Conservation (phyloP, 108 stramenopile species). For the Cyclotella distinguenda region DNA sequence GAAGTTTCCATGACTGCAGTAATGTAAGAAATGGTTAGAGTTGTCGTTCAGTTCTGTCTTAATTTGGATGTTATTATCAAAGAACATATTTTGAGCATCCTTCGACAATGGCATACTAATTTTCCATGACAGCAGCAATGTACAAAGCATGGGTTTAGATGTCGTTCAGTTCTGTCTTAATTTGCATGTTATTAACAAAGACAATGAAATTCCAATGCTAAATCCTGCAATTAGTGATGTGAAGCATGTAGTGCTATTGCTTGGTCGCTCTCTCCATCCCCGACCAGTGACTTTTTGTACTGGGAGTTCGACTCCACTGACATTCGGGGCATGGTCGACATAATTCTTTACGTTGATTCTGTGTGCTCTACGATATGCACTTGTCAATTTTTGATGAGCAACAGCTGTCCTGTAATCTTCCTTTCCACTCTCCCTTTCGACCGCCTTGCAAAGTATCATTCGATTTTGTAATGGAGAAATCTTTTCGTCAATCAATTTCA, state of each 20-base stretch:
- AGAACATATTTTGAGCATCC: no score
- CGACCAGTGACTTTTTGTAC: no score
- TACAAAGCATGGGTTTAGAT: no score
- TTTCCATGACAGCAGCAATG: no score
- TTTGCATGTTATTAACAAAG: neutral
- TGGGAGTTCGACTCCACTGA: no score
- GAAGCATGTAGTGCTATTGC: neutral
- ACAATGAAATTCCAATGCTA: slow-evolving; percentile 13
- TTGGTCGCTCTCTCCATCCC: no score
- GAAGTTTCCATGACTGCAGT: no score
- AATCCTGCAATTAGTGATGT: slow-evolving; percentile 4
- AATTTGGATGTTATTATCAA: neutral
- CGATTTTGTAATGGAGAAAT: slow-evolving; percentile 71
- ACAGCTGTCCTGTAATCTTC: slow-evolving; percentile 21
- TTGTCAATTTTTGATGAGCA: slow-evolving; percentile 28
- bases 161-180: neutral
- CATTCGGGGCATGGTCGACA: no score
- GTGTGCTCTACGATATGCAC: slow-evolving; percentile 39
- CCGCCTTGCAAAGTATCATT: slow-evolving; percentile 56
- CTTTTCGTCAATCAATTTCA: slow-evolving; percentile 62
- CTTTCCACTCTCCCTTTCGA: slow-evolving; percentile 2
- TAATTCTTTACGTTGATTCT: neutral
- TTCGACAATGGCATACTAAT: no score
- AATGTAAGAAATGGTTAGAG: neutral
- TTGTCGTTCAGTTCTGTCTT: neutral